Evolutionary conservation across 768 basidiomycete species (phyloP), one percentile per base, ranked within the genome.

Genomic region (Chlorophyllum brunneum): DNA sequence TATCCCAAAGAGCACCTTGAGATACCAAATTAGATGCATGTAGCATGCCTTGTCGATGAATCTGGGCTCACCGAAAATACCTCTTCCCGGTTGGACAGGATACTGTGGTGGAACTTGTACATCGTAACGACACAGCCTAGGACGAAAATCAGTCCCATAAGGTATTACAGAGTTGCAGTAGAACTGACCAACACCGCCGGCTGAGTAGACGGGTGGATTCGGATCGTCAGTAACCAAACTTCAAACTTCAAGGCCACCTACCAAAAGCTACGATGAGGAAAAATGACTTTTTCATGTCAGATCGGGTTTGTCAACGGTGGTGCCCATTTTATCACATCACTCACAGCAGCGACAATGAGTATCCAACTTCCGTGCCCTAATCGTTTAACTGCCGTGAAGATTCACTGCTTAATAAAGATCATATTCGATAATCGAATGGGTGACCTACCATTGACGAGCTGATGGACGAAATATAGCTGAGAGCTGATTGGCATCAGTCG

Each of bases 381-480:
- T 23, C 63, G 60, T 39, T 62, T 66, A 13, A 69, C 70, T 70
- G 18, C 7, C 42, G 15, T 27, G 15, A 41, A 26, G 18, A 24
- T 23, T 9, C 4, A 24, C 4, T 16, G 23, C 11, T 2, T 26
- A 40, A 37, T 18, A 36, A 43, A 20, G 24, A 20, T 8, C 4
- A n/a, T 22, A 8, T 42, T 13, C 30, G 38, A 23, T 41, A 36
- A 36, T 9, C n/a, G n/a, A n/a, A n/a, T 5, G 13, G 15, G 34
- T 9, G 8, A 50, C 62, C 18, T 45, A 71, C 72, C 71, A 11
- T 58, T 57, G 41, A 73, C 66, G 5, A 76, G 58, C 56, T 76
- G 74, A 45, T 68, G 64, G 4, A 69, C 73, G 51, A 77, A 76
- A 58, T 70, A 75, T 55, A 70, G 57, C 53, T 77, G 76, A 9